Percentiles rank a stretch among this genome's conserved stretches.
phyloP scores from a whole-genome alignment of 2,329 filamentous ascomycete genomes.

The Epicoccum nigrum region DNA sequence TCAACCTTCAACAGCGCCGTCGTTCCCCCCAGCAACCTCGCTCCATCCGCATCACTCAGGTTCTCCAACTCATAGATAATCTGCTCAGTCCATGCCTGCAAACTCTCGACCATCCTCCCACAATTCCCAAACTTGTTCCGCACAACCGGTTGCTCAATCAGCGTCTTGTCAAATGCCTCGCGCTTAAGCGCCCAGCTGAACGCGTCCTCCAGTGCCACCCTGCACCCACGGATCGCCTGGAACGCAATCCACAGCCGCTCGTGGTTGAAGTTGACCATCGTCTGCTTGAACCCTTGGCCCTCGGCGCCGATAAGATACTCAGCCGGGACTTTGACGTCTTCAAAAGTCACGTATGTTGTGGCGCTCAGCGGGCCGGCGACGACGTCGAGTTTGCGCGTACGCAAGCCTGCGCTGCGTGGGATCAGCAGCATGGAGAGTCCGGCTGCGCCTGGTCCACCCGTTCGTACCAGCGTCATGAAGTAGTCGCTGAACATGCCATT shows the following conservation, averaged over 20 bases:
- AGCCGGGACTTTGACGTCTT: slow-evolving; percentile 40
- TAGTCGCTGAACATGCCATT: slow-evolving; percentile 45
- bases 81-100: slow-evolving; percentile 41
- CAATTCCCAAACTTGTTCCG: slow-evolving; percentile 42
- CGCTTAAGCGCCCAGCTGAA: slow-evolving; percentile 39
- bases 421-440: slow-evolving; percentile 44
- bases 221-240: slow-evolving; percentile 36
- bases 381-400: slow-evolving; percentile 32
- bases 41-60: slow-evolving; percentile 26
- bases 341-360: slow-evolving; percentile 41
- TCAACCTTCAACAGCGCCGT: slow-evolving; percentile 37
- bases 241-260: slow-evolving; percentile 43
- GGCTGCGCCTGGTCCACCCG: slow-evolving; percentile 34
- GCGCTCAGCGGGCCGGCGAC: slow-evolving; percentile 31
- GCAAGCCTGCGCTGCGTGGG: slow-evolving; percentile 30
- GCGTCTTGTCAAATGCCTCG: slow-evolving; percentile 40
- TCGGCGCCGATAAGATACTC: slow-evolving; percentile 39
- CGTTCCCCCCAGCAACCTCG: slow-evolving; percentile 30
- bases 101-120: slow-evolving; percentile 33
- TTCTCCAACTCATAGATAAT: slow-evolving; percentile 35
- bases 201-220: slow-evolving; percentile 37
- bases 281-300: slow-evolving; percentile 39
- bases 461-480: slow-evolving; percentile 43
- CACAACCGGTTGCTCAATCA: slow-evolving; percentile 43
- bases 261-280: slow-evolving; percentile 46